Evolutionary conservation across 2,329 filamentous ascomycete genomes (phyloP).

Genomic region (Sporothrix schenckii): DNA sequence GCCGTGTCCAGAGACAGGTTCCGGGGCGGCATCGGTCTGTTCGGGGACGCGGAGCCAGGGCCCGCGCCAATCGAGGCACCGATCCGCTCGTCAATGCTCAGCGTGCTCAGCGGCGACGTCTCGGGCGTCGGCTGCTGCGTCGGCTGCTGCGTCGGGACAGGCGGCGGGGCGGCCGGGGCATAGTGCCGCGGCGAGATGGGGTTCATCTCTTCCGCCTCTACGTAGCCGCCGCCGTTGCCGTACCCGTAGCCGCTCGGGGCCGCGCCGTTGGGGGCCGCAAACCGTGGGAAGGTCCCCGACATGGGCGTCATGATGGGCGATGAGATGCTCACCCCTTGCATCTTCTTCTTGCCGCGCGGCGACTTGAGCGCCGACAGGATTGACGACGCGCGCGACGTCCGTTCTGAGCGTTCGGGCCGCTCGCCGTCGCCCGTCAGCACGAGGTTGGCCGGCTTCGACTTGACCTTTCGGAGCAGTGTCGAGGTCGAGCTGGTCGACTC

Average conservation of each 20-base stretch:
- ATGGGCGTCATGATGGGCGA: conserved; percentile 67
- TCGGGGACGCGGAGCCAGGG: no score
- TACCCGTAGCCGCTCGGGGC: background rate
- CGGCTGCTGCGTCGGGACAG: conserved; percentile 48
- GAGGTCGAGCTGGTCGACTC: conserved; percentile 40
- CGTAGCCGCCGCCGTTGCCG: conserved; percentile 43
- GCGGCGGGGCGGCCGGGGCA: conserved; percentile 59
- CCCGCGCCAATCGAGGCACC: conserved; percentile 41
- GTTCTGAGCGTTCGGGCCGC: conserved; percentile 43
- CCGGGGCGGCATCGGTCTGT: background rate
- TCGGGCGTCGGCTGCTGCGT: conserved; percentile 46
- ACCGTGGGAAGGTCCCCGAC: conserved; percentile 60
- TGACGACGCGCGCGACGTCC: conserved; percentile 60
- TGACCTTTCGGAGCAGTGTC: conserved; percentile 51
- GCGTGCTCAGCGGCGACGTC: conserved; percentile 52
- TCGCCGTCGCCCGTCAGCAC: conserved; percentile 48
- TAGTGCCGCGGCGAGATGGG: conserved; percentile 62
- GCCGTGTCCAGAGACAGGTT: conserved; percentile 28
- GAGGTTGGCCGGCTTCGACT: conserved; percentile 57
- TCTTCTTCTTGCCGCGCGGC: conserved; percentile 58
- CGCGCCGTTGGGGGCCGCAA: no score
- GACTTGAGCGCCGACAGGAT: conserved; percentile 65
- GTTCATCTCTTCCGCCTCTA: conserved; percentile 59
- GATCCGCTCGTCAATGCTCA: conserved; percentile 62
- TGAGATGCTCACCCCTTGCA: conserved; percentile 61